Percentiles rank a stretch among this genome's conserved stretches.
Conservation (phyloP, 768 basidiomycete species). For the Lentinula boryana region DNA sequence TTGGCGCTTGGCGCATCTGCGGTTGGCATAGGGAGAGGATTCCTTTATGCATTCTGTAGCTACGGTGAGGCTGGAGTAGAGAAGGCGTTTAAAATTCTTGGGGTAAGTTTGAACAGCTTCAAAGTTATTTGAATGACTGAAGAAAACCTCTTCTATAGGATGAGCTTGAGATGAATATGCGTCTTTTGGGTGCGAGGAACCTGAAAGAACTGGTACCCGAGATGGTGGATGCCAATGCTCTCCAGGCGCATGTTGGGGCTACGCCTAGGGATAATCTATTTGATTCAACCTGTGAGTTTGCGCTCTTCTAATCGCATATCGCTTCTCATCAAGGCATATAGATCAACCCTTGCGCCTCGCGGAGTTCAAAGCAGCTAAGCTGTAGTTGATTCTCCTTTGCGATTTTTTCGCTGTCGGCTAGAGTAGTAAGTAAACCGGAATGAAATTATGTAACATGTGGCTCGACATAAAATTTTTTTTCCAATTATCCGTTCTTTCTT, state of each 20-base stretch:
- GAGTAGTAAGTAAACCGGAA: too few species aligned
- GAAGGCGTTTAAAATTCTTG: slow-evolving; percentile 72
- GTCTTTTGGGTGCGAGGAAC: slow-evolving; percentile 82
- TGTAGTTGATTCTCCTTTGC: not conserved
- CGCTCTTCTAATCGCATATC: not conserved
- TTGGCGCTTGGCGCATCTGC: slow-evolving; percentile 87
- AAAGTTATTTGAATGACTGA: not conserved
- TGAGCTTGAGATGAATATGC: slow-evolving; percentile 98
- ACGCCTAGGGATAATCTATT: slow-evolving; percentile 73
- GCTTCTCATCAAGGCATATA: not conserved
- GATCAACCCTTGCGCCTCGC: slow-evolving; percentile 2
- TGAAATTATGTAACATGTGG: too few species aligned
- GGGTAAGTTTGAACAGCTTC: slow-evolving; percentile 33
- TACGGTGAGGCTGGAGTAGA: slow-evolving; percentile 89
- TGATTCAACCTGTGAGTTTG: slow-evolving; percentile 68
- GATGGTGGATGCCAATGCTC: slow-evolving; percentile 83
- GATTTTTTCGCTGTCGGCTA: not conserved
- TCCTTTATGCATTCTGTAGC: slow-evolving; percentile 82
- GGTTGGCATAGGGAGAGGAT: slow-evolving; percentile 84
- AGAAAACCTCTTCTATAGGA: slow-evolving; percentile 45
- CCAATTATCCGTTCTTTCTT: too few species aligned
- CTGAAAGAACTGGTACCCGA: slow-evolving; percentile 75
- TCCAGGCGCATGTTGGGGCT: slow-evolving; percentile 57
- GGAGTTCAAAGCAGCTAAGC: not conserved
- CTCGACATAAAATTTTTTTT: too few species aligned